Evolutionary conservation across 108 stramenopile species (phyloP), one percentile per base, ranked within the genome.

Genomic region (Tribonema minus): DNA sequence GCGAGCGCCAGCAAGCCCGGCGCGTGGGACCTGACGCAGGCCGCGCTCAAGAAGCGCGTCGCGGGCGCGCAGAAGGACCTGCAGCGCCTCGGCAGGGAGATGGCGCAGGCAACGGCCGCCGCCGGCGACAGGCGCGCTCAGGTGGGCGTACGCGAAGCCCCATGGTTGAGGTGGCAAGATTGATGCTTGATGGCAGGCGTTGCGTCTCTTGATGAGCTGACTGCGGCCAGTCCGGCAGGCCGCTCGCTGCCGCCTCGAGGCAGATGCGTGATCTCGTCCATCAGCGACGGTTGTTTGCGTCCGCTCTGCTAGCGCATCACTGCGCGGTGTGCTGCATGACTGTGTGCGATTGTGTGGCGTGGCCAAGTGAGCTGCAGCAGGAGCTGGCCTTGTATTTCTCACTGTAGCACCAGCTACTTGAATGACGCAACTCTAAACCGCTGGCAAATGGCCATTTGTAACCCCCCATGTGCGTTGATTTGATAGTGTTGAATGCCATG

Each of bases 41-140:
- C 61, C 3, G 27, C 46, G 5, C 67, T 85, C 27, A 87, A 89
- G 70, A 84, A 90, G 75, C 64, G 71, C 39, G 76, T 86, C n/a
- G n/a, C 33, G 41, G 3, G 1, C 65, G 63, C n/a, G 36, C 82
- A 31, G 60, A 70, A 26, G 27, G 38, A 9, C n/a, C n/a, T n/a
- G n/a, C n/a, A n/a, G n/a, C n/a, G 32, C 58, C 30, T 29, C 40
- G 34, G 54, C 28, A 25, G 3, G 25, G 34, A 61, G 46, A 25
- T 64, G 72, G 3, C 59, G 31, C 61, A 2, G 73, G 64, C 4
- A 15, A 25, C 1, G 39, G 67, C 39, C 37, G 39, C 15, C 7
- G 23, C 28, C 72, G 30, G 32, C 35, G 62, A 34, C 33, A 34
- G 25, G 0, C 20, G 12, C 35, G 39, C 15, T 31, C 68, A 77